Evolutionary conservation across 2,329 filamentous ascomycete species (phyloP).

Genomic region (Beauveria bassiana): DNA sequence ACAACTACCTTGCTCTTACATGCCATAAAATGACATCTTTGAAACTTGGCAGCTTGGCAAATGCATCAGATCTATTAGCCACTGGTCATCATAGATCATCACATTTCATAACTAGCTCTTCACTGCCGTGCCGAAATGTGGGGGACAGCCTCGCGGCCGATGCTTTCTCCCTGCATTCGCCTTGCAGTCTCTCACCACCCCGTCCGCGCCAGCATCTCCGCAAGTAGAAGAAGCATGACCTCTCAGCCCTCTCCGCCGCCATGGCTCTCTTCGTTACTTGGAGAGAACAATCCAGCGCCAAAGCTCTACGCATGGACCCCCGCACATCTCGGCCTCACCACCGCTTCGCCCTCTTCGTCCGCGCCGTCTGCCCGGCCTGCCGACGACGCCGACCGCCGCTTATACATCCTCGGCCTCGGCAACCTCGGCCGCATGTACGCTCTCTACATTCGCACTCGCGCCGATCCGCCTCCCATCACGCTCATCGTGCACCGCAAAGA

Average conservation of each 20-base stretch:
- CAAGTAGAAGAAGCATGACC: neutral
- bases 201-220: neutral
- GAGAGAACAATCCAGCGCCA: constrained; percentile 20
- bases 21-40: neutral
- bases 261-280: constrained; percentile 28
- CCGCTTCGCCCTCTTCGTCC: neutral
- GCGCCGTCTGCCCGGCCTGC: neutral
- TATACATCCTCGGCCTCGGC: constrained; percentile 73
- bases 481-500: constrained; percentile 63
- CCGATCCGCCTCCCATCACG: constrained; percentile 62
- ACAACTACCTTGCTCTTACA: neutral
- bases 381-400: constrained; percentile 33
- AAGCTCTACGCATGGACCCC: constrained; percentile 31
- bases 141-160: neutral
- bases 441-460: constrained; percentile 55
- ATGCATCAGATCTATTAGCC: neutral
- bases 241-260: constrained; percentile 13
- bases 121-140: neutral
- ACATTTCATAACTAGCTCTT: no score
- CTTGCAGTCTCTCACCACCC: neutral
- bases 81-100: neutral
- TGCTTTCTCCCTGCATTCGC: neutral
- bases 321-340: constrained; percentile 20
- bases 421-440: constrained; percentile 77
- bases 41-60: neutral